These are phyloP conservation scores for Herpetospermum pedunculosum DNA, from an alignment of 306 rosid species.

Conservation along the genomic window DNA sequence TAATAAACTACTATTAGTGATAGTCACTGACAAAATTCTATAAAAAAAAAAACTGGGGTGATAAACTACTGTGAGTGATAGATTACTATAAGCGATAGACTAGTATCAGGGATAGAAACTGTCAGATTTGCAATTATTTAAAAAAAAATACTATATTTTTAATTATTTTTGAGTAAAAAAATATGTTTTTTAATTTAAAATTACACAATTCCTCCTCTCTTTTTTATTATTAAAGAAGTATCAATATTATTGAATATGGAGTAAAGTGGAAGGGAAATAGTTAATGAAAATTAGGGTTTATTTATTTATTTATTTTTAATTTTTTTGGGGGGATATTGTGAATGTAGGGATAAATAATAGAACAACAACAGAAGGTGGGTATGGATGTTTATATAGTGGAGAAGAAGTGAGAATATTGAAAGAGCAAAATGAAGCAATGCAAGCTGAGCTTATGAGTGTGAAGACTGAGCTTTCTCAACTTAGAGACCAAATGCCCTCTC, in stretches of 20 bases:
- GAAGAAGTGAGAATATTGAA: neutral
- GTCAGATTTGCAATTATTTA: too few relatives aligned
- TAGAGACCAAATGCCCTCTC: constrained; percentile 2
- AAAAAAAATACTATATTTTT: too few relatives aligned
- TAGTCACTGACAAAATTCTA: too few relatives aligned
- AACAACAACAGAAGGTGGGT: neutral
- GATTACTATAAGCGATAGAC: too few relatives aligned
- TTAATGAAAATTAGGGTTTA: neutral
- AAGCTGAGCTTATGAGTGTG: neutral
- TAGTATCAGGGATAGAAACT: too few relatives aligned
- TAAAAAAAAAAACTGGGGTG: too few relatives aligned
- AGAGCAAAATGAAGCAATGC: constrained; percentile 8
- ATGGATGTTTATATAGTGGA: constrained; percentile 3
- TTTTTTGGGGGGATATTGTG: neutral
- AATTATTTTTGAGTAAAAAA: too few relatives aligned
- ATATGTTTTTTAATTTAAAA: too few relatives aligned
- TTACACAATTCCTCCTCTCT: too few relatives aligned
- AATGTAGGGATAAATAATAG: neutral
- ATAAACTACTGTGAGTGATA: too few relatives aligned
- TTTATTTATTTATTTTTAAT: neutral
- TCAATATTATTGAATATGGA: neutral
- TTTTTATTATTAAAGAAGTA: neutral
- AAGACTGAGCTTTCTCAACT: constrained; percentile 5
- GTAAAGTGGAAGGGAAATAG: neutral
- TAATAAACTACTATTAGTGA: too few relatives aligned